Evolutionary conservation across 2,329 filamentous ascomycete species (phyloP).

Genomic region (Cladobotryum mycophilum): DNA sequence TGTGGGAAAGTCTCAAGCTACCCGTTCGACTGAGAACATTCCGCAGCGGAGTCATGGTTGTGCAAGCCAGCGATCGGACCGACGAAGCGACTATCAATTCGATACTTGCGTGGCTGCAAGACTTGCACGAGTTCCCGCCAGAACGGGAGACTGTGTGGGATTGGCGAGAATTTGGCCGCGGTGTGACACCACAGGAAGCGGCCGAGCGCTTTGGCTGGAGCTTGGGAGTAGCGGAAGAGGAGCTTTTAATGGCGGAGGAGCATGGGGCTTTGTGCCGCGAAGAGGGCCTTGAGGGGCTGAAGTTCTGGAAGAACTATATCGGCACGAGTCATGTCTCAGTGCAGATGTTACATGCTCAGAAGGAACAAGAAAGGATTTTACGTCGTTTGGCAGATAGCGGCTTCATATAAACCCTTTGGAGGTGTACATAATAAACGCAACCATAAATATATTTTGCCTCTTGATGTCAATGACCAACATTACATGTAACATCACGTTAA

Average conservation of each 20-base stretch:
- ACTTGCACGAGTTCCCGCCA: constrained; percentile 61
- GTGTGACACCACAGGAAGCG: constrained; percentile 82
- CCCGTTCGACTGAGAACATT: constrained; percentile 84
- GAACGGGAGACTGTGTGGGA: constrained; percentile 66
- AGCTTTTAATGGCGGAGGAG: constrained; percentile 96
- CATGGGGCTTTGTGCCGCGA: constrained; percentile 81
- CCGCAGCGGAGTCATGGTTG: constrained; percentile 89
- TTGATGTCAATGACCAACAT: too few relatives aligned
- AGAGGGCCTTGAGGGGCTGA: constrained; percentile 81
- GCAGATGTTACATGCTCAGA: constrained; percentile 21
- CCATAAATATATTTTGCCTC: background rate
- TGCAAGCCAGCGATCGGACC: constrained; percentile 79
- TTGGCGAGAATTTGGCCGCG: constrained; percentile 69
- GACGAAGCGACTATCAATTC: constrained; percentile 83
- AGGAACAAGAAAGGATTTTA: constrained; percentile 36
- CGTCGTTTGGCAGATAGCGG: constrained; percentile 39
- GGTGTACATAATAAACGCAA: background rate
- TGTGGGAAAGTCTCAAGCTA: constrained; percentile 83
- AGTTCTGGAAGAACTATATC: constrained; percentile 85
- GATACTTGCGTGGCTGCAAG: constrained; percentile 69
- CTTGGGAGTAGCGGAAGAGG: constrained; percentile 89
- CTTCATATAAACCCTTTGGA: constrained; percentile 20
- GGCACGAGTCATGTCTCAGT: constrained; percentile 36
- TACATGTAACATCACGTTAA: too few relatives aligned
- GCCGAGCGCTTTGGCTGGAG: constrained; percentile 95